phyloP scores from a whole-genome alignment of 2,329 filamentous ascomycete species.

The Paecilomyces niveus region DNA sequence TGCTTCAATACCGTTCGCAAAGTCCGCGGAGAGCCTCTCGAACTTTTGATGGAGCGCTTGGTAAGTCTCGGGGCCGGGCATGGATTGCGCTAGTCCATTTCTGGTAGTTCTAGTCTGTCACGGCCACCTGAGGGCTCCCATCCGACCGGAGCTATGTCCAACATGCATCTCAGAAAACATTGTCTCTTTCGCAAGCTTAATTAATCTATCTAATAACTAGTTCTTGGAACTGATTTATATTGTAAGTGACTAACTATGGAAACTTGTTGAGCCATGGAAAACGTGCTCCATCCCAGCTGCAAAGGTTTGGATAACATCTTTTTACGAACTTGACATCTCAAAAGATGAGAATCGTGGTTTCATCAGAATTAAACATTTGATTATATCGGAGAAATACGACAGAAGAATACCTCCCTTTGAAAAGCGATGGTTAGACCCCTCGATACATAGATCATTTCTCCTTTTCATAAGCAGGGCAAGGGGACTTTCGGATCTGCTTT shows the following conservation, averaged over 20 bases:
- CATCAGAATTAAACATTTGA: neutral
- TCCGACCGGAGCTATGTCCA: neutral
- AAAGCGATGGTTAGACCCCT: too few relatives aligned
- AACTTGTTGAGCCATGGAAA: neutral
- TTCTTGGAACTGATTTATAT: too few relatives aligned
- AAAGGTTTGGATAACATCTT: neutral
- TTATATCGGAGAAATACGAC: too few relatives aligned
- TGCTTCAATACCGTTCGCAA: slow-evolving; percentile 5
- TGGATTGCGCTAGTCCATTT: neutral
- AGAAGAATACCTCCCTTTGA: too few relatives aligned
- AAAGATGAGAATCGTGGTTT: neutral
- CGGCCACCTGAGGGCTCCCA: too few relatives aligned
- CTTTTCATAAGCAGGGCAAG: too few relatives aligned
- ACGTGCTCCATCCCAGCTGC: neutral
- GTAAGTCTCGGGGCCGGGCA: neutral
- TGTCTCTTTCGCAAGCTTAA: too few relatives aligned
- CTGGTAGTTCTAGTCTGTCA: neutral
- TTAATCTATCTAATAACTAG: too few relatives aligned
- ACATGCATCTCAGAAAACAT: neutral
- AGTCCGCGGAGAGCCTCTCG: slow-evolving; percentile 1
- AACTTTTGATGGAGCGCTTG: slow-evolving; percentile 1
- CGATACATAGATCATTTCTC: too few relatives aligned
- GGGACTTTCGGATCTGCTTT: too few relatives aligned
- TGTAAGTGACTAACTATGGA: too few relatives aligned
- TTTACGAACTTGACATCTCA: neutral